Evolutionary conservation across 805 yeast species (phyloP).

Genomic region (Cyberlindnera maclurae): DNA sequence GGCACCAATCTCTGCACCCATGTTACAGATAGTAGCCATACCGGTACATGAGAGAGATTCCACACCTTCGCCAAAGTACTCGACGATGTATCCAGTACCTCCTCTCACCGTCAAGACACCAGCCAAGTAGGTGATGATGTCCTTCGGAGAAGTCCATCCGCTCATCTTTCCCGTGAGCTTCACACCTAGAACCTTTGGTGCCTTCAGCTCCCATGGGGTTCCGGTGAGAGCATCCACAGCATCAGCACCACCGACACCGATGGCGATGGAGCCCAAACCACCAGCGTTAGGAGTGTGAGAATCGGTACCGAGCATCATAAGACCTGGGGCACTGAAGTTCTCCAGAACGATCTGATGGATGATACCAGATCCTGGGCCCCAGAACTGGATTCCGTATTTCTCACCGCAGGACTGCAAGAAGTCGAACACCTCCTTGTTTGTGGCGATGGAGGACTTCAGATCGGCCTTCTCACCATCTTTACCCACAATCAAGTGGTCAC

Average conservation of each 20-base stretch:
- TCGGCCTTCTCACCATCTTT: conserved; percentile 87
- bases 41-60: conserved; percentile 88
- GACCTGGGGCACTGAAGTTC: conserved; percentile 94
- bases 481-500: conserved; percentile 97
- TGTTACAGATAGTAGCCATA: conserved; percentile 98
- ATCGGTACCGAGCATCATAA: conserved; percentile 96
- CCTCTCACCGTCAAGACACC: conserved; percentile 94
- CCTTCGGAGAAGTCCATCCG: conserved; percentile 98
- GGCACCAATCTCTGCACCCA: conserved; percentile 99
- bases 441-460: conserved; percentile 69
- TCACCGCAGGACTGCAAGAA: conserved; percentile 89
- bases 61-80: conserved; percentile 95
- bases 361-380: conserved; percentile 99
- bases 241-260: conserved; percentile 99
- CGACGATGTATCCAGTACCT: conserved; percentile 95
- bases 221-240: conserved; percentile 98
- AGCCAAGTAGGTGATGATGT: conserved; percentile 87
- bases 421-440: conserved; percentile 93
- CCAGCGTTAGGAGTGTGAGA: conserved; percentile 99
- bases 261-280: conserved; percentile 96
- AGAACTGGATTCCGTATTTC: conserved; percentile 93
- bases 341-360: conserved; percentile 97
- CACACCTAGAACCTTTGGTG: conserved; percentile 92
- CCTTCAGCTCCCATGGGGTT: conserved; percentile 98
- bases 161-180: conserved; percentile 80